A percentile compares a stretch with the other conserved stretches of the same genome.
Conservation (phyloP, 2,329 filamentous ascomycete species). For the Clathrospora elynae region DNA sequence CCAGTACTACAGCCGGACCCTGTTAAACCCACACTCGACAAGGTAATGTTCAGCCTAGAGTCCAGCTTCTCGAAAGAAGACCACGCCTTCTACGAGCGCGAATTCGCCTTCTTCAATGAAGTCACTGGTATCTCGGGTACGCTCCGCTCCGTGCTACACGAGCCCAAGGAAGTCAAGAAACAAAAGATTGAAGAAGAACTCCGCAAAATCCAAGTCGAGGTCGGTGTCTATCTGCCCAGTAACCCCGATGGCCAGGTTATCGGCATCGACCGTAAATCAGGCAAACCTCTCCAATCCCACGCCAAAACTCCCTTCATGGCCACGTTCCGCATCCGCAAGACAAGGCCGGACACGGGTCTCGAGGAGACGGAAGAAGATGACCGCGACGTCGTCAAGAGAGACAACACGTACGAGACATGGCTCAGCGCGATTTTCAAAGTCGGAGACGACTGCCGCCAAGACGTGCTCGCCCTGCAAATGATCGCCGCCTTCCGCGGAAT, state of each 20-base stretch:
- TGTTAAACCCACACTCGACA: constrained; percentile 91
- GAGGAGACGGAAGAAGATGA: constrained; percentile 43
- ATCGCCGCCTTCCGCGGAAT: constrained; percentile 97
- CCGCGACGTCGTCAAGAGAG: constrained; percentile 38
- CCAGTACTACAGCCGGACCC: constrained; percentile 69
- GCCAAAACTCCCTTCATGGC: constrained; percentile 99
- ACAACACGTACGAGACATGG: constrained; percentile 86
- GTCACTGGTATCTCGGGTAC: constrained; percentile 96
- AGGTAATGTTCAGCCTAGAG: constrained; percentile 83
- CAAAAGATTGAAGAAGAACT: constrained; percentile 99
- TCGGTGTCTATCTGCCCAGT: constrained; percentile 94
- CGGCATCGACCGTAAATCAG: constrained; percentile 96
- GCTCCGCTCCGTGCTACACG: constrained; percentile 89
- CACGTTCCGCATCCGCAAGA: constrained; percentile 94
- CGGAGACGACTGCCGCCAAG: constrained; percentile 96
- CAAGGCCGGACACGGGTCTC: constrained; percentile 53
- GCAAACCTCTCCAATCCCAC: constrained; percentile 95
- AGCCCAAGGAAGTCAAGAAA: constrained; percentile 94
- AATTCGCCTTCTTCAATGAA: constrained; percentile 98
- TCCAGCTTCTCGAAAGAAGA: constrained; percentile 80
- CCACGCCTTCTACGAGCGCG: constrained; percentile 84
- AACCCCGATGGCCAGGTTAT: constrained; percentile 97
- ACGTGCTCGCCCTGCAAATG: constrained; percentile 95
- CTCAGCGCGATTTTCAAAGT: constrained; percentile 99
- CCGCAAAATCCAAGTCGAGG: constrained; percentile 94